Evolutionary conservation across 371 early-diverging fungal genomes (phyloP).

Genomic region (Apophysomyces trapeziformis): DNA sequence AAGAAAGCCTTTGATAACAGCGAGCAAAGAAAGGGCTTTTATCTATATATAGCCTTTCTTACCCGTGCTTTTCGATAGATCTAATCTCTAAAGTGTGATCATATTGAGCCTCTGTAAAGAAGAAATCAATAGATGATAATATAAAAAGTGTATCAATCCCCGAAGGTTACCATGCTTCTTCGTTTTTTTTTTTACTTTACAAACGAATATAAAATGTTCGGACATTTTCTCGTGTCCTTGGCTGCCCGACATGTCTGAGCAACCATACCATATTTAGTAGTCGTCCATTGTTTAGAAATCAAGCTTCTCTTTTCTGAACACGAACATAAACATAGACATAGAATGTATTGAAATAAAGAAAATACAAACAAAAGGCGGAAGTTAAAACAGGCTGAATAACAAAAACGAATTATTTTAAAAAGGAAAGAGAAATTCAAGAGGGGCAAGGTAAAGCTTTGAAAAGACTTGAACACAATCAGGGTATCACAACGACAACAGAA

Average conservation of each 20-base stretch:
- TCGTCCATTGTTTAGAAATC: neutral
- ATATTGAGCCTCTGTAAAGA: neutral
- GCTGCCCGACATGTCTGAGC: neutral
- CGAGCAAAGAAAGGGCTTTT: neutral
- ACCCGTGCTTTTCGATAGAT: too few relatives aligned
- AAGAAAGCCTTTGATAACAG: neutral
- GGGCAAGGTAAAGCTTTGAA: too few relatives aligned
- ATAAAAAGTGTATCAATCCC: neutral
- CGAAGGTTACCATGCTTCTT: too few relatives aligned
- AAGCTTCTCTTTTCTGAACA: neutral
- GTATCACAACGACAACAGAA: slow-evolving; percentile 2
- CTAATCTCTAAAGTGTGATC: neutral
- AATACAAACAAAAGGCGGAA: slow-evolving; percentile 4
- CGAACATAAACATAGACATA: neutral
- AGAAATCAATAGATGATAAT: neutral
- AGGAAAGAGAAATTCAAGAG: too few relatives aligned
- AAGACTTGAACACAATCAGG: slow-evolving; percentile 2
- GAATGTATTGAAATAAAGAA: neutral
- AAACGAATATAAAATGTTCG: neutral
- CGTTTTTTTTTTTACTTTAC: slow-evolving; percentile 3
- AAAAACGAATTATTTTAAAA: neutral
- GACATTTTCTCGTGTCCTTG: slow-evolving; percentile 2
- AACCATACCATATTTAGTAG: neutral
- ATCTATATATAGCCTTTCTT: neutral
- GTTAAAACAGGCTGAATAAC: neutral